Evolutionary conservation across 306 rosid species (phyloP).

Genomic region (Canavalia ensiformis): DNA sequence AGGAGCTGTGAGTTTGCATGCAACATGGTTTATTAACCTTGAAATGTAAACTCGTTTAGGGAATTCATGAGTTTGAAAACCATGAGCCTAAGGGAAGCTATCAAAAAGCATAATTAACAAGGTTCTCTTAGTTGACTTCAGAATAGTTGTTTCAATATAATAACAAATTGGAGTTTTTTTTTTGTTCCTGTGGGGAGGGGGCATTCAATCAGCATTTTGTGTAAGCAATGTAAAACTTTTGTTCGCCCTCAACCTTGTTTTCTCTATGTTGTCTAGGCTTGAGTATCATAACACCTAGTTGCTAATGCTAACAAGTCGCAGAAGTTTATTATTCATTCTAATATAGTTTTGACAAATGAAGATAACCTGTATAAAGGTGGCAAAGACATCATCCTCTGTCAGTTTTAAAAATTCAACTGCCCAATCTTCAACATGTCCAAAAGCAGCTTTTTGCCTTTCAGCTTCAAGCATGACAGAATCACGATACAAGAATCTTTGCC

Average conservation of each 20-base stretch:
- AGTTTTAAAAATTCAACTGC: constrained; percentile 67
- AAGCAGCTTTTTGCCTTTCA: constrained; percentile 69
- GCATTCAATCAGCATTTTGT: neutral
- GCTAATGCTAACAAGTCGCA: neutral
- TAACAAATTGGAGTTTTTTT: neutral
- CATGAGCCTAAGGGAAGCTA: neutral
- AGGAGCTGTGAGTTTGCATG: no score
- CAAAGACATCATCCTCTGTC: constrained; percentile 70
- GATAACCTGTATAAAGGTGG: constrained; percentile 81
- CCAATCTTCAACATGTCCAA: constrained; percentile 74
- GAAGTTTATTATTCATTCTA: neutral
- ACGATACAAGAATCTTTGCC: constrained; percentile 90
- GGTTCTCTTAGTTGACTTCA: neutral
- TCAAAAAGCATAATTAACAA: constrained; percentile 15
- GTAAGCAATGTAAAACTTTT: neutral
- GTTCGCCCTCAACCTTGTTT: neutral
- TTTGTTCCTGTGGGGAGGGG: neutral
- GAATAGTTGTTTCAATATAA: neutral
- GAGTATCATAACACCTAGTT: constrained; percentile 15
- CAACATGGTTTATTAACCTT: no score
- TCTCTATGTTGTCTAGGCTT: neutral
- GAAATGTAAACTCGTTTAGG: no score
- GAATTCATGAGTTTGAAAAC: no score
- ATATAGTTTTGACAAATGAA: constrained; percentile 25
- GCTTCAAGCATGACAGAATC: constrained; percentile 91